phyloP scores from a whole-genome alignment of 176 grass and related monocot genomes.

The Oryza australiensis region DNA sequence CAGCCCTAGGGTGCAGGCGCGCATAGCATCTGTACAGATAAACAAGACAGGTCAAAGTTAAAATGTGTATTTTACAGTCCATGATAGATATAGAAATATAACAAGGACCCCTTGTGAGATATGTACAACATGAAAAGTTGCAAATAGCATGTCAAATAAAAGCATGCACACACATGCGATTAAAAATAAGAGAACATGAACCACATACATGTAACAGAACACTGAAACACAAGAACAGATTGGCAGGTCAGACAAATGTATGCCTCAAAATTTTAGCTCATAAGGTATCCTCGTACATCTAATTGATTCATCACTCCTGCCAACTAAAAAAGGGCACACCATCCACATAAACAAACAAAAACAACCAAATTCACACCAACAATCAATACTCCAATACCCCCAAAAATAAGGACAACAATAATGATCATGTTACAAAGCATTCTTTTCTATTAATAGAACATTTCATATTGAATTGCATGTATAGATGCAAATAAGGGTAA shows the following conservation, averaged over 20 bases:
- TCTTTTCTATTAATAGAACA: not conserved
- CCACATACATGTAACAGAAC: not conserved
- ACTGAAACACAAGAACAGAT: not conserved
- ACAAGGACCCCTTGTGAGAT: too few species aligned
- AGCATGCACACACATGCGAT: not conserved
- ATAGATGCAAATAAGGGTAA: not conserved
- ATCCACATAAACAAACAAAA: not conserved
- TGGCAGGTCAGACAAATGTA: conserved; percentile 32
- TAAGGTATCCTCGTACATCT: conserved; percentile 26
- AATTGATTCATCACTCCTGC: conserved; percentile 56
- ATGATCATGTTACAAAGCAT: not conserved
- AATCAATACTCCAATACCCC: not conserved
- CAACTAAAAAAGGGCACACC: not conserved
- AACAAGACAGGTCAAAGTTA: not conserved
- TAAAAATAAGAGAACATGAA: not conserved
- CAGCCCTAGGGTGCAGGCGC: conserved; percentile 65
- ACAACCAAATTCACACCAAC: not conserved
- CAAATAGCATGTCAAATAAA: not conserved
- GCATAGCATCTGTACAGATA: conserved; percentile 56
- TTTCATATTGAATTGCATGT: not conserved
- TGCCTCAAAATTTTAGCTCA: conserved; percentile 43
- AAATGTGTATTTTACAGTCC: not conserved
- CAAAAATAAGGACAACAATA: not conserved
- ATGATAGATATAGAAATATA: not conserved
- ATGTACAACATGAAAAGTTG: not conserved